Evolutionary conservation across 2,329 filamentous ascomycete species (phyloP).

Genomic region (Penicillium sp.): DNA sequence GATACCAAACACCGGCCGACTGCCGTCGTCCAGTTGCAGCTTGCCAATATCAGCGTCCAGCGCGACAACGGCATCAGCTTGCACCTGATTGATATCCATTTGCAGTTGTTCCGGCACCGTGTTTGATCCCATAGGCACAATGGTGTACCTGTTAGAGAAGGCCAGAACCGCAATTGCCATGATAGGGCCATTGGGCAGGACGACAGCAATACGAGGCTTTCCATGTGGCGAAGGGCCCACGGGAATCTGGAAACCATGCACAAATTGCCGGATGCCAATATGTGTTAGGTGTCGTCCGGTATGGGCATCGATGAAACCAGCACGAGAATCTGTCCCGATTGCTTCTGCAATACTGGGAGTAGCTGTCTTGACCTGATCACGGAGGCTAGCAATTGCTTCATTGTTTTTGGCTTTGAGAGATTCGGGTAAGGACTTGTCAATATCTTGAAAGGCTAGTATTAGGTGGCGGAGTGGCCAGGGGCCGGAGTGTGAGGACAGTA

Average conservation of each 20-base stretch:
- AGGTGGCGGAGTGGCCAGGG: slow-evolving; percentile 14
- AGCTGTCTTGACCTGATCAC: slow-evolving; percentile 13
- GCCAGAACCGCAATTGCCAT: slow-evolving; percentile 54
- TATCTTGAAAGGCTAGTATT: slow-evolving; percentile 14
- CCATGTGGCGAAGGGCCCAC: slow-evolving; percentile 23
- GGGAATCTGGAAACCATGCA: slow-evolving; percentile 22
- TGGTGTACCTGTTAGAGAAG: slow-evolving; percentile 51
- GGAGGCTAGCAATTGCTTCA: slow-evolving; percentile 9
- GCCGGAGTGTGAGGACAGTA: slow-evolving; percentile 14
- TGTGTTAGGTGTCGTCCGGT: slow-evolving; percentile 18
- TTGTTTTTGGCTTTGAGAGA: slow-evolving; percentile 14
- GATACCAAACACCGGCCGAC: slow-evolving; percentile 17
- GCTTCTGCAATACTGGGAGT: slow-evolving; percentile 10
- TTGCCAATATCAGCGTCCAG: slow-evolving; percentile 32
- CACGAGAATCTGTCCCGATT: slow-evolving; percentile 16
- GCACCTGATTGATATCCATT: slow-evolving; percentile 51
- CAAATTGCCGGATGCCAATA: slow-evolving; percentile 19
- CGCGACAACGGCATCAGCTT: slow-evolving; percentile 50
- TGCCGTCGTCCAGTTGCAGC: slow-evolving; percentile 11
- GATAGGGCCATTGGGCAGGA: slow-evolving; percentile 55
- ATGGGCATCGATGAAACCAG: slow-evolving; percentile 17
- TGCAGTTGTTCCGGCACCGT: slow-evolving; percentile 53
- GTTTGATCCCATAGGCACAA: slow-evolving; percentile 53
- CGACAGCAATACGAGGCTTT: slow-evolving; percentile 51
- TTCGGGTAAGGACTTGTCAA: slow-evolving; percentile 18